A percentile compares a stretch with the other conserved stretches of the same genome.
phyloP scores from a whole-genome alignment of 2,329 filamentous ascomycete genomes.

The Trichoderma sp. region DNA sequence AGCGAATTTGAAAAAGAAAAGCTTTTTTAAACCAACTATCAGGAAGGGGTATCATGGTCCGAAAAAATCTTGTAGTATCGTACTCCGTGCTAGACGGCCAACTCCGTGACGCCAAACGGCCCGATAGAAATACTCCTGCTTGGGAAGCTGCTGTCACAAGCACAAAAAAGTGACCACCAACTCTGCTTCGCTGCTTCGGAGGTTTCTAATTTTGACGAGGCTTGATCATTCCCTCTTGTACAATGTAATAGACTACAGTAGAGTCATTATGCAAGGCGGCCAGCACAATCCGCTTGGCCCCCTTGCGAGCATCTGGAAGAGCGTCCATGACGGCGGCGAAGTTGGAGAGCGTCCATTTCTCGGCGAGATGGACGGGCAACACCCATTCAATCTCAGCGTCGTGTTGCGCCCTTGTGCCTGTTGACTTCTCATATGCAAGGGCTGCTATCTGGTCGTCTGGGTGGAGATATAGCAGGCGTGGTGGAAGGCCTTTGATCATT shows the following conservation, averaged over 20 bases:
- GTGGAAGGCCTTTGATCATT: constrained; percentile 71
- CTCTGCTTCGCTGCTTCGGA: constrained; percentile 29
- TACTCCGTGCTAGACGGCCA: constrained; percentile 4
- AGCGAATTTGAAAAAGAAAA: neutral
- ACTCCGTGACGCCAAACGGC: constrained; percentile 15
- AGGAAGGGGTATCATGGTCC: neutral
- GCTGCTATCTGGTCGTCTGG: constrained; percentile 79
- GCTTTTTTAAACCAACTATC: neutral
- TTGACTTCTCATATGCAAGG: constrained; percentile 59
- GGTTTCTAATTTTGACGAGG: constrained; percentile 70
- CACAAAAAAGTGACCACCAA: neutral
- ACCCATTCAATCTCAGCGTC: constrained; percentile 72
- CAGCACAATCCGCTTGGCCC: constrained; percentile 69
- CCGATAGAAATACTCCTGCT: neutral
- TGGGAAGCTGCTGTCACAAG: neutral
- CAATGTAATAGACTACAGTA: constrained; percentile 80
- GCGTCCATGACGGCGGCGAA: constrained; percentile 73
- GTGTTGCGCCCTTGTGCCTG: constrained; percentile 47
- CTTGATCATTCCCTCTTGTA: constrained; percentile 86
- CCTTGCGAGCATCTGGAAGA: constrained; percentile 48
- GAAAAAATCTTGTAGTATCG: neutral
- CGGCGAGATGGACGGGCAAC: constrained; percentile 68
- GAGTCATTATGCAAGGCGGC: constrained; percentile 78
- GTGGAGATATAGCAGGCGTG: constrained; percentile 72
- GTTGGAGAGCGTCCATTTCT: constrained; percentile 68